A percentile compares a stretch with the other conserved stretches of the same genome.
These are phyloP conservation scores for Candida ipomoeae DNA, from an alignment of 805 yeast species.

Conservation along the genomic window DNA sequence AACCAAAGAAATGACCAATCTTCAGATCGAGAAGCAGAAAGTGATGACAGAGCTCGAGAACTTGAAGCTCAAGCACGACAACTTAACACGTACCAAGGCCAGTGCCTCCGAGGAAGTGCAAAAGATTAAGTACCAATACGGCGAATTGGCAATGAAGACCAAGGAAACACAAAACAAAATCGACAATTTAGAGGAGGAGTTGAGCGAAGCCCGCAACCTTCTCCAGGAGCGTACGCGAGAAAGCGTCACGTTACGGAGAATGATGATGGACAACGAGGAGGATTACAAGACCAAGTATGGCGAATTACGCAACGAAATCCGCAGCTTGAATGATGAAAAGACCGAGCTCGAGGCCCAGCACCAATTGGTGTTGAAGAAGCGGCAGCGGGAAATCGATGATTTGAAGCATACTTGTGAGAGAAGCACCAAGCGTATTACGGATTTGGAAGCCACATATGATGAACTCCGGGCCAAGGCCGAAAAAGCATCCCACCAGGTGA, in stretches of 20 bases:
- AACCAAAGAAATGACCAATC: slow-evolving; percentile 35
- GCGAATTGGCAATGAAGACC: slow-evolving; percentile 63
- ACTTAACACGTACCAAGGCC: slow-evolving; percentile 28
- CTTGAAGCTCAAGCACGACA: slow-evolving; percentile 34
- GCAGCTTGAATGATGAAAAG: slow-evolving; percentile 55
- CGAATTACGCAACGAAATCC: slow-evolving; percentile 54
- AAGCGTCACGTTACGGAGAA: slow-evolving; percentile 62
- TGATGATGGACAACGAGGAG: slow-evolving; percentile 66
- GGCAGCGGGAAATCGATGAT: slow-evolving; percentile 66
- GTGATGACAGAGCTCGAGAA: slow-evolving; percentile 38
- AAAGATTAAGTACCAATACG: slow-evolving; percentile 59
- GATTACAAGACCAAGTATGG: slow-evolving; percentile 45
- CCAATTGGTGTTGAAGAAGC: slow-evolving; percentile 46
- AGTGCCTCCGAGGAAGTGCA: slow-evolving; percentile 39
- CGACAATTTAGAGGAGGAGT: slow-evolving; percentile 74
- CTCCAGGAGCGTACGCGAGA: slow-evolving; percentile 82
- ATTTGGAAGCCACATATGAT: slow-evolving; percentile 31
- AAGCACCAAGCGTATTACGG: slow-evolving; percentile 37
- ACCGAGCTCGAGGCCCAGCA: slow-evolving; percentile 53
- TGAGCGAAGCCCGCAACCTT: slow-evolving; percentile 67
- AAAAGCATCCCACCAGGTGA: slow-evolving; percentile 14
- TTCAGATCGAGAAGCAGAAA: slow-evolving; percentile 42
- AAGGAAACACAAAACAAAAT: slow-evolving; percentile 59
- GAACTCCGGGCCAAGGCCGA: slow-evolving; percentile 24
- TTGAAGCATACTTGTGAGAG: slow-evolving; percentile 38